Conservation (phyloP, 345 rosid species). For the Atalantia buxifolia region DNA sequence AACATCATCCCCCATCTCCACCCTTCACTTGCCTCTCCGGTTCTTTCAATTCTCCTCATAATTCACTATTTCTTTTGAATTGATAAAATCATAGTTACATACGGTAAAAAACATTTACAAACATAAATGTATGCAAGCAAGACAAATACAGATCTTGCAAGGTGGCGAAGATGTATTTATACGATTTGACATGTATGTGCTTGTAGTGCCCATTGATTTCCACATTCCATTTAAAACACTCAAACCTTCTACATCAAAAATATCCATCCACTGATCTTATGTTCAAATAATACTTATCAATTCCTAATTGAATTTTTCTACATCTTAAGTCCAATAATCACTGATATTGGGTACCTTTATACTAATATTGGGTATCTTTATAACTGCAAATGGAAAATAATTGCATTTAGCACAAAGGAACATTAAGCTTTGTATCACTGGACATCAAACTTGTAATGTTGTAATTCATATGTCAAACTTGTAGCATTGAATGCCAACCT, state of each 20-base stretch:
- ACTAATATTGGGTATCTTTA: not conserved
- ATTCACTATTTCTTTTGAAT: not conserved
- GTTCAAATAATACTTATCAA: not conserved
- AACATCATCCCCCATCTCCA: not conserved
- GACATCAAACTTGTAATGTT: not conserved
- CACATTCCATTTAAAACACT: not conserved
- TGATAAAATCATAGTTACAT: not conserved
- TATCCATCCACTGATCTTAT: not conserved
- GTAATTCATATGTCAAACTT: not conserved
- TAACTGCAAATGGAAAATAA: not conserved
- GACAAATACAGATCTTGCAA: not conserved
- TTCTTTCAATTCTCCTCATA: not conserved
- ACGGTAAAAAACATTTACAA: not conserved
- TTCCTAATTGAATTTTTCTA: not conserved
- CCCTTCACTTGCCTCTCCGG: not conserved
- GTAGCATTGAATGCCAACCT: not conserved
- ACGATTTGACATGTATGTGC: not conserved
- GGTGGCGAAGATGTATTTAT: not conserved
- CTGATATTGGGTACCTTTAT: not conserved
- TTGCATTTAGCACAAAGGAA: not conserved
- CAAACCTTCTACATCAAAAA: not conserved
- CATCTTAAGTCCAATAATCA: not conserved
- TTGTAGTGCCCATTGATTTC: not conserved
- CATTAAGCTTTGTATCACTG: not conserved
- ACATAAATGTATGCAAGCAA: not conserved